Evolutionary conservation across 306 rosid genomes (phyloP).

Genomic region (Pterocarpus macrocarpus): DNA sequence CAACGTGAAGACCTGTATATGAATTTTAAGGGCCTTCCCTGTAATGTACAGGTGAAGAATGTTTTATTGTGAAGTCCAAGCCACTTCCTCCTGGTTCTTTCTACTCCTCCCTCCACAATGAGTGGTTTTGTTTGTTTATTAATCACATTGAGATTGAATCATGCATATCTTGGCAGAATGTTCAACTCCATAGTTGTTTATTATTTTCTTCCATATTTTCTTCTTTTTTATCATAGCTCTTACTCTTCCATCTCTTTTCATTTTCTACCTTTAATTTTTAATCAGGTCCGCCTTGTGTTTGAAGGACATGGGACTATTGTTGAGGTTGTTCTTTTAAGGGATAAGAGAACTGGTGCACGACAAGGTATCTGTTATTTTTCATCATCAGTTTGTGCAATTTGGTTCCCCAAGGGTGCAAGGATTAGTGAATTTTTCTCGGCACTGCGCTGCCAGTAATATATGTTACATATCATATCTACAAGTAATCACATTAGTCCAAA

Average conservation of each 20-base stretch:
- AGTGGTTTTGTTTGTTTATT: slow-evolving; percentile 8
- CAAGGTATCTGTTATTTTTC: slow-evolving; percentile 68
- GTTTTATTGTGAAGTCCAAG: slow-evolving; percentile 31
- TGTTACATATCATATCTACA: slow-evolving; percentile 33
- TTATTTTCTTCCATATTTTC: slow-evolving; percentile 18
- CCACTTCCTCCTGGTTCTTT: neutral
- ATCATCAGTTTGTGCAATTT: slow-evolving; percentile 27
- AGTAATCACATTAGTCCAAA: slow-evolving; percentile 38
- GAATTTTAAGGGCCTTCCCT: slow-evolving; percentile 22
- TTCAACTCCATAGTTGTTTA: slow-evolving; percentile 1
- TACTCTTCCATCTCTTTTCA: slow-evolving; percentile 28
- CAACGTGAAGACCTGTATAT: neutral
- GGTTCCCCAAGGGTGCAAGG: slow-evolving; percentile 35
- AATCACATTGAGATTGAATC: neutral
- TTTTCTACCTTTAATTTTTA: slow-evolving; percentile 16
- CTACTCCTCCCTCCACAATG: neutral
- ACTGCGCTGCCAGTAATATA: slow-evolving; percentile 19
- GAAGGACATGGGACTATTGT: slow-evolving; percentile 76
- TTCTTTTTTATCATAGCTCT: slow-evolving; percentile 28
- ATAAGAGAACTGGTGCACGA: slow-evolving; percentile 75
- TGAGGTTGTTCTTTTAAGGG: slow-evolving; percentile 79
- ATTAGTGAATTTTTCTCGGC: slow-evolving; percentile 24
- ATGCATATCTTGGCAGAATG: slow-evolving; percentile 9
- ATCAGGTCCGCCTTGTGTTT: slow-evolving; percentile 76
- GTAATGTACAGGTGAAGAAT: neutral